phyloP scores from a whole-genome alignment of 768 basidiomycete genomes.

The Suillus tomentosus region DNA sequence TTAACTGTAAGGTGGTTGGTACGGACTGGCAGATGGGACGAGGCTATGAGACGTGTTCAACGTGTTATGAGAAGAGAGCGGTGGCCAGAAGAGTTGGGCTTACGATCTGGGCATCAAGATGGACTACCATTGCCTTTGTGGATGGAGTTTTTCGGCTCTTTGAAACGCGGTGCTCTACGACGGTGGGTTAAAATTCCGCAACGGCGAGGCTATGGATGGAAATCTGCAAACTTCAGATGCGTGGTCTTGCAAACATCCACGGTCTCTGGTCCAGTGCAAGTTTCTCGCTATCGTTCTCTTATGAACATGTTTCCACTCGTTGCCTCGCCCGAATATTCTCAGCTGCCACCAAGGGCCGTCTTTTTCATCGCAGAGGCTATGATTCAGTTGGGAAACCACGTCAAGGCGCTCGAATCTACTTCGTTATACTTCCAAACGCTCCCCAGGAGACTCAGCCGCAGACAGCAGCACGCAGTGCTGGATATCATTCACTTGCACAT shows the following conservation, averaged over 20 bases:
- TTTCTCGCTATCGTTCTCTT: conserved; percentile 35
- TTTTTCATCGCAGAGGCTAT: conserved; percentile 49
- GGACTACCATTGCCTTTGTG: conserved; percentile 51
- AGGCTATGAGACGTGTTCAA: conserved; percentile 53
- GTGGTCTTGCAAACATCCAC: conserved; percentile 19
- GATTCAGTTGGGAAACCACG: conserved; percentile 41
- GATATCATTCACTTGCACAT: conserved; percentile 59
- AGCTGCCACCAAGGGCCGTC: conserved; percentile 45
- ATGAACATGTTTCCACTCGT: conserved; percentile 45
- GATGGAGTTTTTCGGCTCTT: conserved; percentile 59
- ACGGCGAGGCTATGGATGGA: conserved; percentile 2
- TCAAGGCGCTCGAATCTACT: conserved; percentile 47
- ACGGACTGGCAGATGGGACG: conserved; percentile 54
- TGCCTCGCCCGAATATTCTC: conserved; percentile 33
- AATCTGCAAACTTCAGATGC: background rate
- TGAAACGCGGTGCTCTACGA: conserved; percentile 38
- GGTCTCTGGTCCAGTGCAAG: conserved; percentile 17
- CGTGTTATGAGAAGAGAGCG: conserved; percentile 16
- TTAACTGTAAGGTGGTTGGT: conserved; percentile 60
- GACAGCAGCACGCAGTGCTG: conserved; percentile 41
- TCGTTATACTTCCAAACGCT: conserved; percentile 51
- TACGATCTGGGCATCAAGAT: conserved; percentile 6
- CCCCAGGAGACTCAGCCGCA: conserved; percentile 42
- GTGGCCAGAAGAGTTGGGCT: conserved; percentile 16
- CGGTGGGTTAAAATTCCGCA: conserved; percentile 16